Base-by-base conservation (phyloP, 1,139 yeast species). In the Arxiozyma telluris region DNA sequence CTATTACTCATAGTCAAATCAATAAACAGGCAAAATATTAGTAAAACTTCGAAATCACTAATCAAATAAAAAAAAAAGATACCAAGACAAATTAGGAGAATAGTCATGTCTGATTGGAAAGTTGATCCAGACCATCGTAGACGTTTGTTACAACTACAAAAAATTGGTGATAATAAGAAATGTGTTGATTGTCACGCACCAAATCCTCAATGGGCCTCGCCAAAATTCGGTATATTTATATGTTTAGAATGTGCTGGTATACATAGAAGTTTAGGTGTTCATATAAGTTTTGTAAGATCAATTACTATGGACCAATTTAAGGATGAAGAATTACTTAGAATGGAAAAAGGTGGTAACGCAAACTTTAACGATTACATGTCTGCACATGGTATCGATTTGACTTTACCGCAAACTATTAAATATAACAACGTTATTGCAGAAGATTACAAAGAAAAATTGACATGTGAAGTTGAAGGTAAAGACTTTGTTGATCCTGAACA, bases 201-300 rank as follows among this genome's bases (percentile, higher is more conserved):
- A 58, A 91, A 91, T 69, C 98, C 99, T 9, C 96, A 94, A 66
- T 93, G 99, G 99, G 96, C 98, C 4, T 88, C 97, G 12, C 97
- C 98, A 49, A 93, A 94, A 68, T 91, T 90, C 72, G 99, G 98
- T 54, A 85, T 91, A 58, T 90, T 90, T 70, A 90, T 93, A 67
- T 94, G 99, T 73, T 80, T 93, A 57, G 98, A 93, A 71, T 93
- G 98, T 77, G 96, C 98, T 44, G 97, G 98, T 52, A 78, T 88
- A 57, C 99, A 93, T 71, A 79, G 99, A 70, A 96, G 96, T 39
- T 76, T 93, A 54, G 99, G 99, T 44, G 98, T 93, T 50, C 98
- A 94, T 71, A 83, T 93, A 57, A 90, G 98, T 48, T 94, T 94
- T 73, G 98, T 93, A 51, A 80, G 98, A 67, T 87, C 96, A 38